These are phyloP conservation scores for Aureobasidium melanogenum DNA, from an alignment of 2,329 filamentous ascomycete species.

Conservation along the genomic window DNA sequence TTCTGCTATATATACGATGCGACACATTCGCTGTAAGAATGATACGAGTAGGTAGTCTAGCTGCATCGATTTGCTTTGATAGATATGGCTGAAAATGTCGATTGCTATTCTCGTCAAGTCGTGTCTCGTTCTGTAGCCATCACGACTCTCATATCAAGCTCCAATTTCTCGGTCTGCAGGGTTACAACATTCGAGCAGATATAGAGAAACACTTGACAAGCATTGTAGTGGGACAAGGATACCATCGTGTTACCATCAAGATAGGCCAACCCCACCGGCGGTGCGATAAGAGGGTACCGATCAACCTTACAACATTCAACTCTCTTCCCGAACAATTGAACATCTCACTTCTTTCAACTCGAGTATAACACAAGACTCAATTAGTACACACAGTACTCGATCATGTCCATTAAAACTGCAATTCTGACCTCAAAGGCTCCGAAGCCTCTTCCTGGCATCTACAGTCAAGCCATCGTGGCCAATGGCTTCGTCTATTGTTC, in stretches of 20 bases:
- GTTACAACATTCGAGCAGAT: too few relatives aligned
- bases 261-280: slow-evolving; percentile 5
- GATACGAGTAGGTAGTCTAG: neutral
- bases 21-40: neutral
- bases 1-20: neutral
- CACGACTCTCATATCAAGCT: neutral
- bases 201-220: neutral
- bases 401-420: slow-evolving; percentile 12
- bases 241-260: neutral
- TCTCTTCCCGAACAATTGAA: neutral
- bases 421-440: slow-evolving; percentile 13
- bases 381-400: neutral
- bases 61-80: neutral
- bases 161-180: neutral
- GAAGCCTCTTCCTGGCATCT: slow-evolving; percentile 18
- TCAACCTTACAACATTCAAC: neutral
- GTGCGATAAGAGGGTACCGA: neutral
- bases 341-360: neutral
- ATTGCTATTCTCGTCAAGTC: neutral
- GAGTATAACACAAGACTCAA: neutral
- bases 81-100: neutral
- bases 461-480: slow-evolving; percentile 28
- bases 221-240: neutral
- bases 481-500: slow-evolving; percentile 65
- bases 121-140: neutral